Evolutionary conservation across 768 basidiomycete species (phyloP), one percentile per base, ranked within the genome.

Genomic region (Cyclocybe cylindracea): DNA sequence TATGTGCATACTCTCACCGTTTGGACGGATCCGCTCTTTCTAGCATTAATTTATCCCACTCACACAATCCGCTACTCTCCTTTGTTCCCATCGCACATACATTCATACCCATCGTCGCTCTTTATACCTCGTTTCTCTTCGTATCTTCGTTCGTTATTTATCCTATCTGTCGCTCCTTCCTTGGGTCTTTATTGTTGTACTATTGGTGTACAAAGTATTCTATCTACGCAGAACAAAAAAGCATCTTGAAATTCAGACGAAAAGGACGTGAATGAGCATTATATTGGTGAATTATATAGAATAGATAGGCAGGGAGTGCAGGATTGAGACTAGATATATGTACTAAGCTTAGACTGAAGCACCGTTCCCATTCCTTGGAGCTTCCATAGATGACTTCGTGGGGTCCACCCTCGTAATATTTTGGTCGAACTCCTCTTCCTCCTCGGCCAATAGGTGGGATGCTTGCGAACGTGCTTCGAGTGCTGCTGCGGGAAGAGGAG

Each of bases 391-490:
- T 11, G 37, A 38, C 14, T 38, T 38, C 37, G 37, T 38, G 2
- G 14, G 37, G 14, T 38, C 37, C 37, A 11, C 11, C 31, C 18
- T 14, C n/a, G 44, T 44, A 11, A 13, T n/a, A 16, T 18, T 41
- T 18, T 14, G 31, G 34, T 37, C 31, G n/a, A 19, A 41, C 39
- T 37, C 34, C 10, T 54, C 39, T 36, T 40, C 50, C 40, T 57
- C 57, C 10, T 63, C 59, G n/a, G 56, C 56, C 39, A 63, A 40
- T 16, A 63, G 53, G 29, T 51, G 61, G 6, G 57, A 48, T 2
- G 56, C 51, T 16, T 56, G 60, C 5, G 58, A 40, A 18, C 31
- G 39, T 8, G 31, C 51, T 16, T 59, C 57, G 3, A 48, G n/a
- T 29, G 43, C 35, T 18, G 51, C 50, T 10, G 48, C 51, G 1